A percentile compares a stretch with the other conserved stretches of the same genome.
Conservation (phyloP, 306 rosid genomes). For the Calophaca sinica region DNA sequence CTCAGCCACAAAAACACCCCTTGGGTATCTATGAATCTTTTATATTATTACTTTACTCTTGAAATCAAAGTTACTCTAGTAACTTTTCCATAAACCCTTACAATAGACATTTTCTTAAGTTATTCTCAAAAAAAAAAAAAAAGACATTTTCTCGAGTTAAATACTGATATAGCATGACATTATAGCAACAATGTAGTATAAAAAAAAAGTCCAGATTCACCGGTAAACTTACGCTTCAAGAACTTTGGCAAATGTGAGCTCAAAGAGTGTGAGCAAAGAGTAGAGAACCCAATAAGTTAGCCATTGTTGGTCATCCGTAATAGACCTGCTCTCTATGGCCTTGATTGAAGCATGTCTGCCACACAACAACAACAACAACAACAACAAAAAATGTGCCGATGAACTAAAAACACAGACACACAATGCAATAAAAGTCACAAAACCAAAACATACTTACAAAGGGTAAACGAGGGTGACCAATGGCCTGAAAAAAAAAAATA, state of each 20-base stretch:
- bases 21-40: too few species aligned
- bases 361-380: not conserved
- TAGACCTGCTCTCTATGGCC: conserved; percentile 89
- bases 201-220: not conserved
- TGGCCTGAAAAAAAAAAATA: conserved; percentile 62
- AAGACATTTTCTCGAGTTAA: not conserved
- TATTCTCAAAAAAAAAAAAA: too few species aligned
- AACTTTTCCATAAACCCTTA: conserved; percentile 2
- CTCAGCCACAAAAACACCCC: too few species aligned
- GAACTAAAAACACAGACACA: conserved; percentile 20
- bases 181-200: not conserved
- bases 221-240: conserved; percentile 66
- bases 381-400: not conserved
- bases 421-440: conserved; percentile 18
- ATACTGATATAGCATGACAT: not conserved
- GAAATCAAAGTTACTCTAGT: not conserved
- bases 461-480: conserved; percentile 85
- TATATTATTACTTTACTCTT: too few species aligned
- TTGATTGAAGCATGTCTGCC: conserved; percentile 78
- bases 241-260: conserved; percentile 90
- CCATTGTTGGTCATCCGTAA: conserved; percentile 89
- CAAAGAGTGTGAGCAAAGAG: conserved; percentile 84
- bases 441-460: conserved; percentile 63
- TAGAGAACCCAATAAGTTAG: conserved; percentile 97
- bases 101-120: not conserved